These are phyloP conservation scores for Coffea humblotiana DNA, from an alignment of 305 asterid species.

Conservation along the genomic window DNA sequence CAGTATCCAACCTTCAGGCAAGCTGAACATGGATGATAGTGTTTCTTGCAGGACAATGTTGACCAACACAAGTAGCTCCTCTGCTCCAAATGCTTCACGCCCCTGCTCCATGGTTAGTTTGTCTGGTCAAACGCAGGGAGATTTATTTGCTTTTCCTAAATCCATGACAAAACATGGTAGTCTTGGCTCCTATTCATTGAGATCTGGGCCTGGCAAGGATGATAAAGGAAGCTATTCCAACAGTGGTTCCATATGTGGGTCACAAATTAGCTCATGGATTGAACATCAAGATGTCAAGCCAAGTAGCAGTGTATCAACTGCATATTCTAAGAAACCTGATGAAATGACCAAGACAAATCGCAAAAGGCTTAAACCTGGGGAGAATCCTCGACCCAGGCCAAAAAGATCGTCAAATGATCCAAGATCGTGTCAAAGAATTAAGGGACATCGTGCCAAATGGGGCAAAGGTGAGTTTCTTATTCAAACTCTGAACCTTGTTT, in stretches of 20 bases:
- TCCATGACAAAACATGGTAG: constrained; percentile 42
- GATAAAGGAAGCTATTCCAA: constrained; percentile 48
- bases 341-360: constrained; percentile 62
- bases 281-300: constrained; percentile 52
- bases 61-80: constrained; percentile 54
- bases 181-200: constrained; percentile 44
- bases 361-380: constrained; percentile 87
- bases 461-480: constrained; percentile 56
- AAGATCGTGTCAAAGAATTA: constrained; percentile 92
- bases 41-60: constrained; percentile 56
- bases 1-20: constrained; percentile 35
- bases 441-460: constrained; percentile 94
- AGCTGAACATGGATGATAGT: constrained; percentile 43
- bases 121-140: constrained; percentile 50
- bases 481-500: constrained; percentile 1
- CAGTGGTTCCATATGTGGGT: constrained; percentile 61
- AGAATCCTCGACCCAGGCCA: constrained; percentile 89
- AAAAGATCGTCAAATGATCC: constrained; percentile 98
- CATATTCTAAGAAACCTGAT: constrained; percentile 62
- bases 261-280: constrained; percentile 76
- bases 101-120: constrained; percentile 47
- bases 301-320: constrained; percentile 59
- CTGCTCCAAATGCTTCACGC: constrained; percentile 39
- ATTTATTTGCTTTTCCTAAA: constrained; percentile 56
- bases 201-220: constrained; percentile 44